Evolutionary conservation across 345 rosid species (phyloP).

Genomic region (Melaleuca quinquenervia): DNA sequence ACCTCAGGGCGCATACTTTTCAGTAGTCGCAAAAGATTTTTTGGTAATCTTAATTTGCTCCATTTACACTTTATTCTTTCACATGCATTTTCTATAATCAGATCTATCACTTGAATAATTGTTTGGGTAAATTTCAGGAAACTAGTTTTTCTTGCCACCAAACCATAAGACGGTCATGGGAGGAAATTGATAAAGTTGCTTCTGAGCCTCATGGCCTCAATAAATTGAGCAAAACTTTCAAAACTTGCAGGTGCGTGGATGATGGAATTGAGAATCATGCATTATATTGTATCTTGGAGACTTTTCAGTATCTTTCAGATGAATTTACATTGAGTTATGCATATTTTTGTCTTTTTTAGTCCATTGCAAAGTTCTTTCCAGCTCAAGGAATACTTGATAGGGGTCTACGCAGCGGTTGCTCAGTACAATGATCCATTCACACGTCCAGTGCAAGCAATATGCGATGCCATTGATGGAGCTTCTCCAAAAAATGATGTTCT

Average conservation of each 20-base stretch:
- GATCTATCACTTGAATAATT: not conserved
- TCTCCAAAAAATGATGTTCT: no score
- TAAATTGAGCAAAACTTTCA: not conserved
- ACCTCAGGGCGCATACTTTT: not conserved
- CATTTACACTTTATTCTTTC: not conserved
- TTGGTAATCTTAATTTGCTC: not conserved
- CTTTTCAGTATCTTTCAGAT: not conserved
- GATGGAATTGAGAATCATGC: not conserved
- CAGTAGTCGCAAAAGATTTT: not conserved
- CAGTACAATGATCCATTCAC: not conserved
- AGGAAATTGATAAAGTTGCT: not conserved
- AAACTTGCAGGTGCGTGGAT: not conserved
- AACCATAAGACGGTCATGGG: not conserved
- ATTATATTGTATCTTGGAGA: not conserved
- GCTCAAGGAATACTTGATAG: not conserved
- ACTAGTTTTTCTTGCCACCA: not conserved
- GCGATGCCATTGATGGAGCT: no score
- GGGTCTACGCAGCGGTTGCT: fast-evolving
- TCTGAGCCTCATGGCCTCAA: not conserved
- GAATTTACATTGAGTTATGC: not conserved
- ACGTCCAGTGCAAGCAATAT: no score
- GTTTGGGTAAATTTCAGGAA: not conserved
- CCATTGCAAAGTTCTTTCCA: not conserved
- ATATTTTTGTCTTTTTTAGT: not conserved
- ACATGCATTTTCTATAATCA: not conserved